A percentile compares a stretch with the other conserved stretches of the same genome.
Conservation (phyloP, 2,329 filamentous ascomycete species). For the Periconia sp. region DNA sequence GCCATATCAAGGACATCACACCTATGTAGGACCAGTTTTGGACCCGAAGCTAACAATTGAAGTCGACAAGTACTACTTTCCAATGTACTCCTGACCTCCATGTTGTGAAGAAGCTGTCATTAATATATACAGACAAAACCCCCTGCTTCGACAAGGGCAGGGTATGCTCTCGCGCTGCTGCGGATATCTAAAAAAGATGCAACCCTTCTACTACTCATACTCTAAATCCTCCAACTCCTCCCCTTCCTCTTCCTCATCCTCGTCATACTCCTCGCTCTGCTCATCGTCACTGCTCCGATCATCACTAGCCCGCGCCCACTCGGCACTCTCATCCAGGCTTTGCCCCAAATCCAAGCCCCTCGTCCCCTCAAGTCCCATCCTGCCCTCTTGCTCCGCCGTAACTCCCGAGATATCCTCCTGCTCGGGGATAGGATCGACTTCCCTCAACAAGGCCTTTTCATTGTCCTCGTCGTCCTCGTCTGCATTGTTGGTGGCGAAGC, state of each 20-base stretch:
- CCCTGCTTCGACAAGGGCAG: too few relatives aligned
- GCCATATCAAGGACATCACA: too few relatives aligned
- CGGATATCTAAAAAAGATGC: conserved; percentile 1
- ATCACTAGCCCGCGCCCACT: conserved; percentile 45
- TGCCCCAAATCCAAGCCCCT: conserved; percentile 36
- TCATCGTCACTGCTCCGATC: conserved; percentile 28
- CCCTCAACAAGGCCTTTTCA: conserved; percentile 20
- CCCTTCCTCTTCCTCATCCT: conserved; percentile 45
- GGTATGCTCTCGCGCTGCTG: too few relatives aligned
- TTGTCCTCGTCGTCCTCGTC: conserved; percentile 11
- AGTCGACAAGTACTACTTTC: too few relatives aligned
- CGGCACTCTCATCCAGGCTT: conserved; percentile 39
- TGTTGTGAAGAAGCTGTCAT: too few relatives aligned
- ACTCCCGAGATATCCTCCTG: conserved; percentile 21
- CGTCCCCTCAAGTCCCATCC: conserved; percentile 23
- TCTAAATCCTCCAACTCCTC: conserved; percentile 33
- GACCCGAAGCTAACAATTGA: too few relatives aligned
- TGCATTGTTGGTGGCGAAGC: conserved; percentile 24
- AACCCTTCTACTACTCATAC: conserved; percentile 17
- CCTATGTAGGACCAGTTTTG: too few relatives aligned
- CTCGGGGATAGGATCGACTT: conserved; percentile 43
- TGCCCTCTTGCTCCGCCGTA: conserved; percentile 10
- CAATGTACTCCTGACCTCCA: too few relatives aligned
- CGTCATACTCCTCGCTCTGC: conserved; percentile 45
- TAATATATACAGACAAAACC: too few relatives aligned